Evolutionary conservation across 495 filamentous ascomycete genomes (phyloP).

Genomic region (Aspergillus baeticus): DNA sequence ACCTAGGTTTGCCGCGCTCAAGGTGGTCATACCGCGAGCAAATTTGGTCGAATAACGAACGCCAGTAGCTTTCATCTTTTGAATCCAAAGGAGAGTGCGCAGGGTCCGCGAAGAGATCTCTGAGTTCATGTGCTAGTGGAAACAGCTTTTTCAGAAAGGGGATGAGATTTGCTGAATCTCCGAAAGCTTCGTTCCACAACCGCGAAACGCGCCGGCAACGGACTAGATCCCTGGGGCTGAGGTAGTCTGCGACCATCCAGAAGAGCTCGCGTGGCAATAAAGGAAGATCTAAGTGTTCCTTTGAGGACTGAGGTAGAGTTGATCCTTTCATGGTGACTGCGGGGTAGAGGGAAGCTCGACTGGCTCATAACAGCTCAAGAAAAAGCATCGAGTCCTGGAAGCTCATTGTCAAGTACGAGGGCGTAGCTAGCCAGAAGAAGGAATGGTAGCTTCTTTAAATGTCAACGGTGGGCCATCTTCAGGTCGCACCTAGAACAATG

Average conservation of each 20-base stretch:
- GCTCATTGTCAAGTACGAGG: too few species aligned
- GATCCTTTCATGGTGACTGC: constrained; percentile 11
- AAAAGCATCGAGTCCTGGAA: background rate
- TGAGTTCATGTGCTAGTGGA: constrained; percentile 54
- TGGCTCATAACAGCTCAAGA: background rate
- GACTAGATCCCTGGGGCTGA: constrained; percentile 51
- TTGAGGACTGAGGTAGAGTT: constrained; percentile 1
- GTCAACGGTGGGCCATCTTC: too few species aligned
- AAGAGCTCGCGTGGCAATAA: constrained; percentile 44
- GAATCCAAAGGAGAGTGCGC: background rate
- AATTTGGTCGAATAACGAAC: constrained; percentile 50
- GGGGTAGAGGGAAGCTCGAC: constrained; percentile 1
- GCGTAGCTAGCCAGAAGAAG: too few species aligned
- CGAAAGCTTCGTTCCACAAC: constrained; percentile 55
- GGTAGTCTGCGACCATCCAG: constrained; percentile 38
- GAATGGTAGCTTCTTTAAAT: too few species aligned
- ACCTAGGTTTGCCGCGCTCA: constrained; percentile 44
- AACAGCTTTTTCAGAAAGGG: constrained; percentile 52
- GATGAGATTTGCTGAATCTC: constrained; percentile 42
- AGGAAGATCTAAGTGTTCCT: constrained; percentile 20
- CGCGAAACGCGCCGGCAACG: constrained; percentile 55
- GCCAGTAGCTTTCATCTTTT: constrained; percentile 30
- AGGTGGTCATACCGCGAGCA: constrained; percentile 58
- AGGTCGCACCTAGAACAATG: too few species aligned
- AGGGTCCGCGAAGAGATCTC: constrained; percentile 20